phyloP scores from a whole-genome alignment of 768 basidiomycete genomes.

The Suillus ampliporus region DNA sequence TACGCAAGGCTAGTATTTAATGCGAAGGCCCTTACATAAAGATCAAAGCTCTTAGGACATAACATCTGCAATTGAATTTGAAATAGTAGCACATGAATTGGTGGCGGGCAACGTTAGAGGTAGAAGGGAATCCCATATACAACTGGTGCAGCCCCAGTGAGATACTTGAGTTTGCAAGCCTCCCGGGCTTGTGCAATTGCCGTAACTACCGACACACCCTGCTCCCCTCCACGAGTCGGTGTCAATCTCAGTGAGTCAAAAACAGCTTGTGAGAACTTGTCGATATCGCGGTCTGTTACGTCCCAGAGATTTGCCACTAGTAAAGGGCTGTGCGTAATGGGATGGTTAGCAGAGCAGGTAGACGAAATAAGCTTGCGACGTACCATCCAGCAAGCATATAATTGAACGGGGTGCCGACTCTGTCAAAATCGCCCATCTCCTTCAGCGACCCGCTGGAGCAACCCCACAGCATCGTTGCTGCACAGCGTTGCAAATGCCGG shows the following conservation, averaged over 20 bases:
- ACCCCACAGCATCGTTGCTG: constrained; percentile 97
- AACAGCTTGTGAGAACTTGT: constrained; percentile 86
- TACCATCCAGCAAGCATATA: constrained; percentile 99
- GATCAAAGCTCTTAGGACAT: too few species aligned
- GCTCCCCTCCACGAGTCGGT: constrained; percentile 25
- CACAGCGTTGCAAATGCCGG: constrained; percentile 81
- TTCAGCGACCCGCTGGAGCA: constrained; percentile 91
- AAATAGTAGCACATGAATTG: too few species aligned
- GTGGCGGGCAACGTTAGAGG: constrained; percentile 43
- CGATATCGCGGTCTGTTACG: constrained; percentile 97
- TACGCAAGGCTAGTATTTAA: not conserved
- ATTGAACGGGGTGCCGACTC: constrained; percentile 88
- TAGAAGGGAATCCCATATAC: constrained; percentile 97
- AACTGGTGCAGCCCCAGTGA: constrained; percentile 94
- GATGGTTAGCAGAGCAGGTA: constrained; percentile 3
- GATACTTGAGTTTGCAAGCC: constrained; percentile 86
- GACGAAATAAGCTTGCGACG: constrained; percentile 33
- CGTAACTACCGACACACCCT: constrained; percentile 58
- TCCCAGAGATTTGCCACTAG: constrained; percentile 97
- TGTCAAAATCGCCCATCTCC: constrained; percentile 95
- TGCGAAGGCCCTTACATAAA: not conserved
- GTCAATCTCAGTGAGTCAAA: constrained; percentile 72
- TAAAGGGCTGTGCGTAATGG: constrained; percentile 67
- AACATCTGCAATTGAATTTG: too few species aligned
- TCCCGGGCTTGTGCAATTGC: constrained; percentile 85